Evolutionary conservation across 2,329 filamentous ascomycete genomes (phyloP), one percentile per base, ranked within the genome.

Genomic region (Xylariaceae sp.): DNA sequence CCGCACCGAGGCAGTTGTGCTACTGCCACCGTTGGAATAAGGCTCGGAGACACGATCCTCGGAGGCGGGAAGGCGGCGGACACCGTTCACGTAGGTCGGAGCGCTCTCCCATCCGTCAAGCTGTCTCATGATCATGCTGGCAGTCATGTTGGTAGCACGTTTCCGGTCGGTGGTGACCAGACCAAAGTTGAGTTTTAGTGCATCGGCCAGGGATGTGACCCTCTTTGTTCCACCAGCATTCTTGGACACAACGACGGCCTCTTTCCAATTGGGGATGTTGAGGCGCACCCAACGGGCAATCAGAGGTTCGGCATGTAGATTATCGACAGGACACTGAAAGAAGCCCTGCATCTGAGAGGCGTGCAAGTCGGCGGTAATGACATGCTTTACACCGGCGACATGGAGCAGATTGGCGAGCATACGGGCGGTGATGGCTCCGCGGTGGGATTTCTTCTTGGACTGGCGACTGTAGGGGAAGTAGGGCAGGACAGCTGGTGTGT

Each of bases 391-490:
- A 43, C 93, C 93, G 41, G 93, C 93, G 46, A 98, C 87, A 49
- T 87, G 81, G 56, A 98, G 82, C 40, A 97, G 80, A 66, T 98
- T 98, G 50, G 93, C 92, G 42, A 98, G 80, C 90, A 98, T 95
- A 56, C 92, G 85, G 44, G 93, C 93, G 7, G 93, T 96, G 63
- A 98, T 97, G 48, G 93, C 90, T 41, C 93, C 93, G 55, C 93
- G 82, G 64, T 97, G 92, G 45, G 89, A 90, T 72, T 98, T 98
- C 77, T 97, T 97, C 77, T 98, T 98, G 47, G 92, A 97, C 69
- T 98, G 93, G 52, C 93, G 88, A 57, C 90, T 96, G 74, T 98
- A 98, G n/a, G 93, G 93, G 63, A 97, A 98, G 71, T 97, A 97
- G 11, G 88, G 88, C 61, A 93, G 80, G 53, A 93, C 88, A 55